These are phyloP conservation scores for Achlya hypogyna DNA, from an alignment of 352 stramenopile genomes.

Conservation along the genomic window DNA sequence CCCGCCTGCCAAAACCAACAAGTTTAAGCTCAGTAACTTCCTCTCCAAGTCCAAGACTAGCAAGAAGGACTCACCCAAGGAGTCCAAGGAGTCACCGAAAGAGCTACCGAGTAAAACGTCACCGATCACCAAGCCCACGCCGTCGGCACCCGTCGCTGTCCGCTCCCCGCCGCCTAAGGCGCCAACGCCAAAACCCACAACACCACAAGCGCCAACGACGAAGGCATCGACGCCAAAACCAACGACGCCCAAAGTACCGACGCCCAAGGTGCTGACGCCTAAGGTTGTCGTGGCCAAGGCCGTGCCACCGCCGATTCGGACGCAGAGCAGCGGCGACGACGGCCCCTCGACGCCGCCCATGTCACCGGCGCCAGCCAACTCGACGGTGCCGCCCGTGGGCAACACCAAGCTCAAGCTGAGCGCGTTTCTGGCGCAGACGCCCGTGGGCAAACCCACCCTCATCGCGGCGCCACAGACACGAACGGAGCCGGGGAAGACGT, in stretches of 20 bases:
- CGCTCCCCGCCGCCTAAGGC: neutral
- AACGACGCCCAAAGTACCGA: neutral
- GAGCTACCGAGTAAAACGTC: neutral
- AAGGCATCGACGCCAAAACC: neutral
- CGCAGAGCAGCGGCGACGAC: neutral
- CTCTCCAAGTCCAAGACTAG: neutral
- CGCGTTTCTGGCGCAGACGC: slow-evolving; percentile 14
- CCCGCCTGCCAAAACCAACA: neutral
- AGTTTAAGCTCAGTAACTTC: slow-evolving; percentile 6
- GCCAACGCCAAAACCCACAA: neutral
- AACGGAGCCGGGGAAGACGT: neutral
- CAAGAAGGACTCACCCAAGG: neutral
- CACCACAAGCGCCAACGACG: neutral
- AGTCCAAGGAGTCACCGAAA: neutral
- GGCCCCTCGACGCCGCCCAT: neutral
- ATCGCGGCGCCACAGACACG: slow-evolving; percentile 11
- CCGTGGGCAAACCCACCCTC: neutral
- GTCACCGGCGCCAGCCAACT: neutral
- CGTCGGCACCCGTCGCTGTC: too few species aligned
- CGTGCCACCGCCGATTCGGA: neutral
- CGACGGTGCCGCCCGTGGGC: neutral
- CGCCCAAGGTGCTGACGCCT: neutral
- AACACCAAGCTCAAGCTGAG: neutral
- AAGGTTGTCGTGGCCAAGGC: neutral
- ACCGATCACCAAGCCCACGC: neutral